Base-by-base conservation (phyloP, 129 eudicot genomes). In the Helianthus tuberosus region DNA sequence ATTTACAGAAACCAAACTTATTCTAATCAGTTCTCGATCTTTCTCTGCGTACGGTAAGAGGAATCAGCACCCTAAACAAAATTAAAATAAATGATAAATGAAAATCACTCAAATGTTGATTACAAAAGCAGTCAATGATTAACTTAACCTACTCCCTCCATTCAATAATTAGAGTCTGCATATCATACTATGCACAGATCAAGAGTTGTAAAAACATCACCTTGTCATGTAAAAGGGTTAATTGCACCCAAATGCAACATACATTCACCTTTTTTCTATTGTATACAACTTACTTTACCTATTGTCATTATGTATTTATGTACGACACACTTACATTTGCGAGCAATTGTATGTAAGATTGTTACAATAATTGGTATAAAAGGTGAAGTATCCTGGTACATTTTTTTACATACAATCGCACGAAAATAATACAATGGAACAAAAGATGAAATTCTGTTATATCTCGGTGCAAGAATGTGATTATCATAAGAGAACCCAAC, bases 31-130 rank as follows among this genome's bases (percentile, higher is more conserved):
- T 62, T 38, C 59, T 44, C 10, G 69, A 25, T 57, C 79, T 71
- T 62, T 49, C 47, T 72, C 86, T 75, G 79, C 29, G 53, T 43
- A 66, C 65, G 14, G 50, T 25, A 50, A 68, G 48, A 71, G 29
- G 11, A 66, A 50, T 61, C 25, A 57, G 50, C 51, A 68, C 29
- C 62, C 32, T 46, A 48, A 62, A 62, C 71, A 77, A 70, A 35
- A 38, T 63, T 60, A 9, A 9, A n/a, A 39, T 44, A 14, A 8
- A 17, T 13, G 1, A 62, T 38, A 58, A 36, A 59, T 25, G 66
- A 29, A 47, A 75, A n/a, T 54, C 49, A 27, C 66, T 67, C 59
- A 54, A 66, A 66, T 14, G 23, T 14, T 41, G 65, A 61, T 60
- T 69, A 72, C 0, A 44, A 27, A 57, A 58, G 76, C 41, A 46